phyloP scores from a whole-genome alignment of 495 filamentous ascomycete species.

The Penicillium paradoxum region DNA sequence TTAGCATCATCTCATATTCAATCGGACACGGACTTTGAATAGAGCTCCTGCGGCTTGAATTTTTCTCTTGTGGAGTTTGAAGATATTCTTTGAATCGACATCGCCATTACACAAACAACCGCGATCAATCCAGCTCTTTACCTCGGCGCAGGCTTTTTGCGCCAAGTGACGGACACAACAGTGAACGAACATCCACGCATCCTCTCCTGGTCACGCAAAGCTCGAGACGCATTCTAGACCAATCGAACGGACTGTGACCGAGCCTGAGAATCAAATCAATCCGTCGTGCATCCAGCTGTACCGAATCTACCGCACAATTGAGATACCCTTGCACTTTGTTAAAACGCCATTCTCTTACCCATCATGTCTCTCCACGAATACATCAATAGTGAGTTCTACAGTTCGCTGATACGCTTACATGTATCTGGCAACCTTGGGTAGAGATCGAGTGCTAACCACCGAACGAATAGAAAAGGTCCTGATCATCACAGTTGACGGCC shows the following conservation, averaged over 20 bases:
- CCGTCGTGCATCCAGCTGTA: constrained; percentile 2
- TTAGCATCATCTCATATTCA: not conserved
- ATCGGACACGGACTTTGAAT: not conserved
- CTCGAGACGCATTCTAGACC: not conserved
- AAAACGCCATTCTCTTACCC: constrained; percentile 1
- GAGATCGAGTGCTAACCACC: constrained; percentile 23
- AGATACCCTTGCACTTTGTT: not conserved
- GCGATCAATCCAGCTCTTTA: not conserved
- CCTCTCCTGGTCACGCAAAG: not conserved
- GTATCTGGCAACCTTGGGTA: not conserved
- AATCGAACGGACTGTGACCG: not conserved
- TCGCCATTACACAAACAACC: not conserved
- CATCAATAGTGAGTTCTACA: constrained; percentile 54
- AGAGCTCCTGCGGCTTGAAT: not conserved
- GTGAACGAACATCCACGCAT: not conserved
- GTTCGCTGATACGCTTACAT: not conserved
- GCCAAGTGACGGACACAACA: not conserved
- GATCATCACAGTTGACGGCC: constrained; percentile 88
- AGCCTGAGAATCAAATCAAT: not conserved
- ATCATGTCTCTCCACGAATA: constrained; percentile 63
- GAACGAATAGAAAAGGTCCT: constrained; percentile 71
- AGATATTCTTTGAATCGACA: too few relatives aligned
- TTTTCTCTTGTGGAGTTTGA: not conserved
- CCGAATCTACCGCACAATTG: not conserved
- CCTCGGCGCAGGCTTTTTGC: not conserved